These are phyloP conservation scores for Pezicula radicicola DNA, from an alignment of 2,329 filamentous ascomycete genomes.

Conservation along the genomic window DNA sequence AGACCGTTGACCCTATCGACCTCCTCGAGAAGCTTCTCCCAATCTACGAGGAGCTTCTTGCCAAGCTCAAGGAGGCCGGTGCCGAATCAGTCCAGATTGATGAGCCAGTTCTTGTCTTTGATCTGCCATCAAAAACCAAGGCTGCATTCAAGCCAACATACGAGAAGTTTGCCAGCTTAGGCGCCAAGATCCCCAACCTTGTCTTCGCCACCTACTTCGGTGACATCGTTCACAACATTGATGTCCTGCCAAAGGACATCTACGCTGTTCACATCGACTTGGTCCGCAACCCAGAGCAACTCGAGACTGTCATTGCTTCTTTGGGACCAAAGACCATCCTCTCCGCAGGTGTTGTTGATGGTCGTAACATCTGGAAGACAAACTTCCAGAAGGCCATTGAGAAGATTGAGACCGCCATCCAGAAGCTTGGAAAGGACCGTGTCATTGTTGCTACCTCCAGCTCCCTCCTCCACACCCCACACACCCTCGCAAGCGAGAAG, in stretches of 20 bases:
- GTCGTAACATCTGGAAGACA: constrained; percentile 99
- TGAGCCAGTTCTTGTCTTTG: constrained; percentile 94
- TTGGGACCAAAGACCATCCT: constrained; percentile 87
- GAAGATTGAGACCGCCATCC: constrained; percentile 81
- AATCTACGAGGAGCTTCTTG: constrained; percentile 89
- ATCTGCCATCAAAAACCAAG: constrained; percentile 87
- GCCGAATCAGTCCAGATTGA: constrained; percentile 97
- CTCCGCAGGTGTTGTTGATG: constrained; percentile 95
- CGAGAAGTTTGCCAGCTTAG: constrained; percentile 77
- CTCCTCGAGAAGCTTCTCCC: constrained; percentile 91
- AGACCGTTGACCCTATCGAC: constrained; percentile 89
- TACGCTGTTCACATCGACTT: constrained; percentile 92
- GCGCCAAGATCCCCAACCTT: constrained; percentile 79
- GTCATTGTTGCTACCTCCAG: constrained; percentile 96
- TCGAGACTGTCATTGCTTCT: constrained; percentile 77
- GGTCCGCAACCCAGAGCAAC: constrained; percentile 97
- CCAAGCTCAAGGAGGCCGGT: constrained; percentile 92
- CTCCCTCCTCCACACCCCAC: constrained; percentile 96
- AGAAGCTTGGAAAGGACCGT: constrained; percentile 96
- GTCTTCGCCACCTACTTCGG: constrained; percentile 97
- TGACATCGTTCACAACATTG: constrained; percentile 98
- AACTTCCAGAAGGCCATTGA: constrained; percentile 96
- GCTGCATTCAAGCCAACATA: constrained; percentile 97
- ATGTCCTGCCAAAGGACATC: constrained; percentile 75
- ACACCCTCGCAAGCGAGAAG: constrained; percentile 98